phyloP scores from a whole-genome alignment of 2,329 filamentous ascomycete species.

The Aureobasidium pullulans region DNA sequence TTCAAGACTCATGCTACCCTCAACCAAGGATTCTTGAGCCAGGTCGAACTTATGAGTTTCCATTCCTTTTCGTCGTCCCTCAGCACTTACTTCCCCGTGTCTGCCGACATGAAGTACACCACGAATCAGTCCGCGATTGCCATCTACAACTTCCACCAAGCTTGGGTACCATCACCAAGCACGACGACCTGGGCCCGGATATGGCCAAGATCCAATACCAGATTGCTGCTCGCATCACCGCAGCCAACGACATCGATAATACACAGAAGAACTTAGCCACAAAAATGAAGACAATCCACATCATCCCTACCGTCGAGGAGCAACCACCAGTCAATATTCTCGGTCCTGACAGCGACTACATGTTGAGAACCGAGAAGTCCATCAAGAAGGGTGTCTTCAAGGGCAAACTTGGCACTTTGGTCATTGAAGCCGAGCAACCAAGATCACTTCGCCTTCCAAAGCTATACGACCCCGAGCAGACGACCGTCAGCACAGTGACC shows the following conservation, averaged over 20 bases:
- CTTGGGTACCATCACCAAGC: constrained; percentile 38
- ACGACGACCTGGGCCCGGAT: constrained; percentile 56
- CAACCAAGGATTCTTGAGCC: constrained; percentile 47
- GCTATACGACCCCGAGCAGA: constrained; percentile 27
- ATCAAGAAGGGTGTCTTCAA: constrained; percentile 55
- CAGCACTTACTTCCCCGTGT: constrained; percentile 51
- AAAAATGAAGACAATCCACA: constrained; percentile 48
- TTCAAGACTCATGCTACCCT: constrained; percentile 46
- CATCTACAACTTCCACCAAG: constrained; percentile 56
- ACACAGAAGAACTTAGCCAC: constrained; percentile 37
- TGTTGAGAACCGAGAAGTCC: constrained; percentile 50
- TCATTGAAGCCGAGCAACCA: constrained; percentile 52
- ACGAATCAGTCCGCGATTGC: constrained; percentile 44
- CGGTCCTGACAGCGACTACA: constrained; percentile 40
- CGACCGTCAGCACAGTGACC: constrained; percentile 46
- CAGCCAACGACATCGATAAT: constrained; percentile 37
- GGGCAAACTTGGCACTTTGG: constrained; percentile 50
- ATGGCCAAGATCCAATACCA: constrained; percentile 56
- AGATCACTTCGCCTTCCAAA: constrained; percentile 45
- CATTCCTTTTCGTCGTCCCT: constrained; percentile 59
- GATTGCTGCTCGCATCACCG: constrained; percentile 32
- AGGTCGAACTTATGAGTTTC: constrained; percentile 51
- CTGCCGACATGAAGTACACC: constrained; percentile 48
- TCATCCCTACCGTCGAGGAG: constrained; percentile 53
- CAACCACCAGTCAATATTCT: constrained; percentile 51